Conservation (phyloP, 176 grass and related monocot genomes). For the Lolium rigidum region DNA sequence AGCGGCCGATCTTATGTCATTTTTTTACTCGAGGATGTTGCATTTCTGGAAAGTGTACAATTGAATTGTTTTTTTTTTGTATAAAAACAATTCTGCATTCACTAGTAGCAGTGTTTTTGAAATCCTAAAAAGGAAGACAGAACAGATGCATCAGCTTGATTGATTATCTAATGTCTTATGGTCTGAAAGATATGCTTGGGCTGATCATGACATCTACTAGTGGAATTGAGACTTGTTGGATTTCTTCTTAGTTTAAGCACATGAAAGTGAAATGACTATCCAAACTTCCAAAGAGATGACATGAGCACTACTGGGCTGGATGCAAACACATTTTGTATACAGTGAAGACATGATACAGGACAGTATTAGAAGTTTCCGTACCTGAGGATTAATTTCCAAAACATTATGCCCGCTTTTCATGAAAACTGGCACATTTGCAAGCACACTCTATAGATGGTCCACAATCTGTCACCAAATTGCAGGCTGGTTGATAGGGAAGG, state of each 20-base stretch:
- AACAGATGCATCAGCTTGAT: no score
- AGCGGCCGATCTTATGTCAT: no score
- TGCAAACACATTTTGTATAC: background rate
- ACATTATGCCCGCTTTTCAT: slow-evolving; percentile 67
- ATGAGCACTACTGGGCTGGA: slow-evolving; percentile 2
- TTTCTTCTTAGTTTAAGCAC: slow-evolving; percentile 30
- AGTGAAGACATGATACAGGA: background rate
- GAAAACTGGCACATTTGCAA: slow-evolving; percentile 60
- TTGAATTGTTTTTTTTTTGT: no score
- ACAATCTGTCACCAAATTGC: slow-evolving; percentile 8
- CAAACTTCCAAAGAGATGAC: background rate
- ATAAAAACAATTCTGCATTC: no score
- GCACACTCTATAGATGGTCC: slow-evolving; percentile 58
- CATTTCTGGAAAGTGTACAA: no score
- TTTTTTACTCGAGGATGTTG: no score
- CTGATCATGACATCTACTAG: slow-evolving; percentile 55
- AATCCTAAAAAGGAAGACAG: no score
- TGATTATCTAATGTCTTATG: slow-evolving; percentile 30
- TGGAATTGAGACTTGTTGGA: background rate
- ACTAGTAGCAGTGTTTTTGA: no score
- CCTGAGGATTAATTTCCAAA: slow-evolving; percentile 67
- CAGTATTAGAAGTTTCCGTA: slow-evolving; percentile 21
- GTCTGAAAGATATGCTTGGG: slow-evolving; percentile 45
- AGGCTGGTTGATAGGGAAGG: no score
- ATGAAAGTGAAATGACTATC: slow-evolving; percentile 22